phyloP scores from a whole-genome alignment of 495 filamentous ascomycete genomes.

The Hypoxylon perforatum region DNA sequence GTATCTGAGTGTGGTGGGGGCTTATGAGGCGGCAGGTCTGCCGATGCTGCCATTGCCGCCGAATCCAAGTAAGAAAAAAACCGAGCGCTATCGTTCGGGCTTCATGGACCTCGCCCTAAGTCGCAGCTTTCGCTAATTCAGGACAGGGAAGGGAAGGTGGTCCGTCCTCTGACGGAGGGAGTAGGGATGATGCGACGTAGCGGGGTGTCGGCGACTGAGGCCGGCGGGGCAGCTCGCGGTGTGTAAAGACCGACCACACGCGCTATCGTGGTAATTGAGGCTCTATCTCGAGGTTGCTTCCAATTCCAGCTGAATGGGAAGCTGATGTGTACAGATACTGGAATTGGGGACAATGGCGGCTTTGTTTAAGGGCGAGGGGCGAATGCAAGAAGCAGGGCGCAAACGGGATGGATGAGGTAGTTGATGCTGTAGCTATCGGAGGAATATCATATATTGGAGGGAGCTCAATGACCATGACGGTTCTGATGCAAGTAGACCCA shows the following conservation, averaged over 20 bases:
- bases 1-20: constrained; percentile 37
- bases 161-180: constrained; percentile 7
- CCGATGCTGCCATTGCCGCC: constrained; percentile 38
- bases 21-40: constrained; percentile 29
- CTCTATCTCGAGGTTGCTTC: constrained; percentile 21
- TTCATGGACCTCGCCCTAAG: constrained; percentile 32
- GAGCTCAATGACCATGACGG: constrained; percentile 22
- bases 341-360: constrained; percentile 16
- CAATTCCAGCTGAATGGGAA: constrained; percentile 21
- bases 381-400: constrained; percentile 30
- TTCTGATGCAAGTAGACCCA: constrained; percentile 38
- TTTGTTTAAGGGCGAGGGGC: constrained; percentile 21
- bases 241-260: constrained; percentile 1
- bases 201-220: constrained; percentile 7
- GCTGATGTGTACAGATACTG: constrained; percentile 8
- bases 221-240: constrained; percentile 23
- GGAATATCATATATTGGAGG: constrained; percentile 27
- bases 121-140: constrained; percentile 20
- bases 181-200: constrained; percentile 4
- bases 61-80: constrained; percentile 15
- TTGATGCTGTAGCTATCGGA: constrained; percentile 26
- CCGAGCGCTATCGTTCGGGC: constrained; percentile 26
- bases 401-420: constrained; percentile 19
- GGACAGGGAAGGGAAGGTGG: constrained; percentile 4
- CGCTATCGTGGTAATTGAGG: constrained; percentile 32